Evolutionary conservation across 2,329 filamentous ascomycete genomes (phyloP).

Genomic region (Claviceps sorghi): DNA sequence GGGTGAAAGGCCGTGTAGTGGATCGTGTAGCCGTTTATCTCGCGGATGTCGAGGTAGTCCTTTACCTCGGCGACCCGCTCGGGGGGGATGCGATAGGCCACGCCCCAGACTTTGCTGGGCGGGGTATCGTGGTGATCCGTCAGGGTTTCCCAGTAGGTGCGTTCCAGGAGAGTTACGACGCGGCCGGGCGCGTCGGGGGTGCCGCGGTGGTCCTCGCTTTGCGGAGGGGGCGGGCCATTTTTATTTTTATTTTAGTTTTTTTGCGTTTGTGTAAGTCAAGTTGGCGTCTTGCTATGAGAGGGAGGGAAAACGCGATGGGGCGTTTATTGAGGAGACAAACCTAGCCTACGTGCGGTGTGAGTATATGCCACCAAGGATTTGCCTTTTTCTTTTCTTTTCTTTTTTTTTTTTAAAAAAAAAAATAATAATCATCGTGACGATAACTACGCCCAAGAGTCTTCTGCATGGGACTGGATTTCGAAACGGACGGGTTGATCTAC

Average conservation of each 20-base stretch:
- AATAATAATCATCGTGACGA: no score
- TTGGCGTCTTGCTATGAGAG: no score
- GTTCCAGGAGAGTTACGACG: conserved; percentile 84
- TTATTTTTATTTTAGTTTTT: no score
- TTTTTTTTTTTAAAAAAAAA: neutral
- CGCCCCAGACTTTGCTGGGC: conserved; percentile 68
- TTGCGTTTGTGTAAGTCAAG: no score
- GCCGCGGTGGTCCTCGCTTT: conserved; percentile 83
- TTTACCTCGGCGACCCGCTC: conserved; percentile 66
- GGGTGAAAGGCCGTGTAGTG: conserved; percentile 73
- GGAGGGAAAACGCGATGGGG: neutral
- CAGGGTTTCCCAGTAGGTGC: conserved; percentile 66
- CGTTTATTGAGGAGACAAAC: conserved; percentile 1
- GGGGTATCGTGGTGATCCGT: conserved; percentile 50
- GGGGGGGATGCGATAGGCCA: conserved; percentile 71
- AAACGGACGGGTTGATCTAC: neutral
- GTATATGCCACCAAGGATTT: neutral
- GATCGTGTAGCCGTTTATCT: conserved; percentile 94
- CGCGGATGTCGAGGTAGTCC: conserved; percentile 83
- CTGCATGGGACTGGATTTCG: neutral
- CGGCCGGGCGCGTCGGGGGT: conserved; percentile 77
- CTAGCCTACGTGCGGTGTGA: conserved; percentile 2
- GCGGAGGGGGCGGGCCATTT: neutral
- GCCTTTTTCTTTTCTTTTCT: neutral
- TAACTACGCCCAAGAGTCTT: neutral